Evolutionary conservation across 2,329 filamentous ascomycete genomes (phyloP).

Genomic region (Penicillium sp.): DNA sequence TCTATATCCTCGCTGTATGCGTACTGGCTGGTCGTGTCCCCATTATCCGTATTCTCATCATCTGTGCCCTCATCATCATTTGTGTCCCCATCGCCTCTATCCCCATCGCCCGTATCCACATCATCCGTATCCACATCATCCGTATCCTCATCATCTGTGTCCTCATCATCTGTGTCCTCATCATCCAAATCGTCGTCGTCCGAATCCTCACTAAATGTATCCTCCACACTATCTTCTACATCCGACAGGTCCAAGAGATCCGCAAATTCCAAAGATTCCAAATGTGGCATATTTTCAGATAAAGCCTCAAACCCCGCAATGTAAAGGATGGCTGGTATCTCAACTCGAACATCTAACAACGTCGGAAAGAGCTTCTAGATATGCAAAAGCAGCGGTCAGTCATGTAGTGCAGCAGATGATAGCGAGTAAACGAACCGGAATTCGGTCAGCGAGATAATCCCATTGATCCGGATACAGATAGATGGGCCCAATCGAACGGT

Average conservation of each 20-base stretch:
- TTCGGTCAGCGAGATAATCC: not conserved
- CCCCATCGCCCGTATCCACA: too few species aligned
- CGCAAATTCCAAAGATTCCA: not conserved
- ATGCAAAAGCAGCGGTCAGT: not conserved
- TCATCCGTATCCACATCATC: too few species aligned
- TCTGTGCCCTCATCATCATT: too few species aligned
- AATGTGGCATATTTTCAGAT: not conserved
- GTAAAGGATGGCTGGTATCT: not conserved
- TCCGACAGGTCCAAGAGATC: not conserved
- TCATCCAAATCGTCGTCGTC: not conserved
- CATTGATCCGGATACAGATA: not conserved
- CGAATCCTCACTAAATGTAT: not conserved
- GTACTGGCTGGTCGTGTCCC: too few species aligned
- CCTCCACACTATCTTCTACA: not conserved
- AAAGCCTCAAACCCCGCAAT: not conserved
- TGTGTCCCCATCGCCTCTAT: too few species aligned
- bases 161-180: too few species aligned
- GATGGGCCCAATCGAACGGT: fast-evolving
- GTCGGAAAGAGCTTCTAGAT: not conserved
- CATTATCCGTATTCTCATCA: too few species aligned
- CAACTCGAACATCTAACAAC: not conserved
- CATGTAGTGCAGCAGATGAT: not conserved
- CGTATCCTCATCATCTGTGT: too few species aligned
- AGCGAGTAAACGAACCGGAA: not conserved
- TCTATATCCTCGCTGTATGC: not conserved